Evolutionary conservation across 2,329 filamentous ascomycete species (phyloP).

Genomic region (Colletotrichum echinochloae): DNA sequence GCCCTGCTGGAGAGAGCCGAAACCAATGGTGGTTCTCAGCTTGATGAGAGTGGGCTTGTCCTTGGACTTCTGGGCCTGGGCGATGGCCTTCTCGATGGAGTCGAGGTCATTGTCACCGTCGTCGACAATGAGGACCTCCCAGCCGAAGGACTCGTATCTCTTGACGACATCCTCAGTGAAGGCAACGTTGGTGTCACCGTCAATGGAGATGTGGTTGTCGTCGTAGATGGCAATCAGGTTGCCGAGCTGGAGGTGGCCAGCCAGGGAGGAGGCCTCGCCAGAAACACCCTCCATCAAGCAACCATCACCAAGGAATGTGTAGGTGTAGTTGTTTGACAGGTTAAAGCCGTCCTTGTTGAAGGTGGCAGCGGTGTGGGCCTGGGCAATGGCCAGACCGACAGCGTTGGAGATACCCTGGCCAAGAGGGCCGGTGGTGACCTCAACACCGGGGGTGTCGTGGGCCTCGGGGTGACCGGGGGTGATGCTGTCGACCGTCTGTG

Average conservation of each 20-base stretch:
- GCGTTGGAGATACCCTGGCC: slow-evolving; percentile 98
- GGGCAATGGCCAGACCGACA: slow-evolving; percentile 96
- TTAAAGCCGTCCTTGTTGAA: slow-evolving; percentile 98
- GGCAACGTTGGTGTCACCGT: slow-evolving; percentile 94
- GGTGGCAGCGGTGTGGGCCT: slow-evolving; percentile 87
- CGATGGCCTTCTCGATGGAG: slow-evolving; percentile 88
- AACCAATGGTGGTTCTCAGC: slow-evolving; percentile 97
- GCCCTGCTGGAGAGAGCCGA: slow-evolving; percentile 91
- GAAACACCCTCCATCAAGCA: slow-evolving; percentile 99
- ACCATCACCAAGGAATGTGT: slow-evolving; percentile 95
- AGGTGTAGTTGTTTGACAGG: slow-evolving; percentile 96
- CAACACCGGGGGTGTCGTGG: slow-evolving; percentile 95
- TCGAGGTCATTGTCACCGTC: slow-evolving; percentile 91
- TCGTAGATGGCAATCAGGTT: slow-evolving; percentile 98
- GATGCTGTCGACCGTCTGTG: slow-evolving; percentile 72
- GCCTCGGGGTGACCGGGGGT: slow-evolving; percentile 97
- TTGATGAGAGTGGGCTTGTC: slow-evolving; percentile 98
- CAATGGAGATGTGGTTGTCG: slow-evolving; percentile 97
- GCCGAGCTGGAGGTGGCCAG: slow-evolving; percentile 96
- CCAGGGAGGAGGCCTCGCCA: slow-evolving; percentile 89
- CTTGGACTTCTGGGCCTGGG: slow-evolving; percentile 85
- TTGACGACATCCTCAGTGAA: slow-evolving; percentile 98
- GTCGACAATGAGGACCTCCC: slow-evolving; percentile 87
- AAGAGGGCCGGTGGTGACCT: slow-evolving; percentile 97
- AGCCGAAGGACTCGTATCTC: slow-evolving; percentile 97